Conservation (phyloP, 257 asterid species). For the Leonotis leonurus region DNA sequence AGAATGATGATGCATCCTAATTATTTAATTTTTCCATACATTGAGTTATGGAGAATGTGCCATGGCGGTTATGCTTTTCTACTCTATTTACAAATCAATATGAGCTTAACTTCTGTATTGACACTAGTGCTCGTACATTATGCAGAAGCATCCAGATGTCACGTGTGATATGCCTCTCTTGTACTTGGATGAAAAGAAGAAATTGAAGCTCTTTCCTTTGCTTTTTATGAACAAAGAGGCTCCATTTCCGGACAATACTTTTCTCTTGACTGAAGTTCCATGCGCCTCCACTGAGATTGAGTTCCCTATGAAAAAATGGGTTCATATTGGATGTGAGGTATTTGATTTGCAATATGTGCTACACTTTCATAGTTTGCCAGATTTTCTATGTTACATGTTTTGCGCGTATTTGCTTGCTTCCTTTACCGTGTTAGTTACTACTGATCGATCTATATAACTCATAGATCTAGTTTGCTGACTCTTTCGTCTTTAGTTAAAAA, state of each 20-base stretch:
- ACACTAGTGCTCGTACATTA: constrained; percentile 1
- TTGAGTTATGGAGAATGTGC: too few species aligned
- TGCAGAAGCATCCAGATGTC: constrained; percentile 52
- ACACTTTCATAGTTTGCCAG: constrained; percentile 8
- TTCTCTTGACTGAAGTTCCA: constrained; percentile 28
- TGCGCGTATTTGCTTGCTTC: too few species aligned
- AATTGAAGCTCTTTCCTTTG: constrained; percentile 52
- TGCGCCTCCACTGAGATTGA: constrained; percentile 38
- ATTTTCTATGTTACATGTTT: too few species aligned
- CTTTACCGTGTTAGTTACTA: too few species aligned
- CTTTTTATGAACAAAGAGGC: constrained; percentile 42
- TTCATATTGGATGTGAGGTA: constrained; percentile 94
- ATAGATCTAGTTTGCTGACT: too few species aligned
- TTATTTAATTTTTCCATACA: neutral
- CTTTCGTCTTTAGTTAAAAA: too few species aligned
- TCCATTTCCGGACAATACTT: constrained; percentile 27
- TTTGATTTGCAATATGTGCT: neutral
- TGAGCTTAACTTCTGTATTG: neutral
- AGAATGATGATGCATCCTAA: neutral
- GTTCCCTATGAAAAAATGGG: constrained; percentile 66
- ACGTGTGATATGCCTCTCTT: constrained; percentile 52
- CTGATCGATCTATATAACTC: too few species aligned
- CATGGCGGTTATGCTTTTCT: neutral
- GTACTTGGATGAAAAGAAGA: constrained; percentile 52
- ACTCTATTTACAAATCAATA: neutral